These are phyloP conservation scores for Pichia deserticola DNA, from an alignment of 805 yeast species.

Conservation along the genomic window DNA sequence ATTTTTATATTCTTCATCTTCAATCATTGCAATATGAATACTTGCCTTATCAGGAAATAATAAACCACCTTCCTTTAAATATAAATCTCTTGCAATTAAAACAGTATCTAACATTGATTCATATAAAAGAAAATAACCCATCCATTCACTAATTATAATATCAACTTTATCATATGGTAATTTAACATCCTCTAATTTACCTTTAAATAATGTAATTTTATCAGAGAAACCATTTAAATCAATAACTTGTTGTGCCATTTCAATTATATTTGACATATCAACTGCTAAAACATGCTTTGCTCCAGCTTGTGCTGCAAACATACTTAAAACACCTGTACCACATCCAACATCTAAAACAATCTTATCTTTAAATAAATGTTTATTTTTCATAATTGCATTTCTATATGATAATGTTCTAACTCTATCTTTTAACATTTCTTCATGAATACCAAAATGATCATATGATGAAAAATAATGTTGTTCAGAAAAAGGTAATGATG, in stretches of 20 bases:
- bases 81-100: conserved; percentile 85
- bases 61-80: conserved; percentile 74
- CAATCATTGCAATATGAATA: conserved; percentile 85
- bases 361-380: conserved; percentile 83
- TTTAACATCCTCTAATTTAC: conserved; percentile 87
- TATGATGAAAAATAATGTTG: conserved; percentile 94
- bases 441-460: conserved; percentile 96
- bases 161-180: conserved; percentile 87
- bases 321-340: conserved; percentile 95
- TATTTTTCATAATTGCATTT: conserved; percentile 86
- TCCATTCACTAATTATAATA: conserved; percentile 96
- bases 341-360: conserved; percentile 96
- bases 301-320: conserved; percentile 99
- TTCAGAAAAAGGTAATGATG: conserved; percentile 59
- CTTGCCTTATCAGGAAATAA: conserved; percentile 93
- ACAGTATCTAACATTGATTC: conserved; percentile 99
- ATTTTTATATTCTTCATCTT: conserved; percentile 84
- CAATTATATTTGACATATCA: conserved; percentile 94
- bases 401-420: conserved; percentile 89
- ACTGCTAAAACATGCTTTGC: conserved; percentile 97
- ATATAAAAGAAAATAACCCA: conserved; percentile 94
- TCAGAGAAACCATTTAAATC: conserved; percentile 76
- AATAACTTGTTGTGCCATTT: conserved; percentile 88
- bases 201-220: conserved; percentile 81
- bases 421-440: conserved; percentile 95